Percentiles rank a stretch among this genome's conserved stretches.
Conservation (phyloP, 2,329 filamentous ascomycete species). For the Phyllosticta citribraziliensis region DNA sequence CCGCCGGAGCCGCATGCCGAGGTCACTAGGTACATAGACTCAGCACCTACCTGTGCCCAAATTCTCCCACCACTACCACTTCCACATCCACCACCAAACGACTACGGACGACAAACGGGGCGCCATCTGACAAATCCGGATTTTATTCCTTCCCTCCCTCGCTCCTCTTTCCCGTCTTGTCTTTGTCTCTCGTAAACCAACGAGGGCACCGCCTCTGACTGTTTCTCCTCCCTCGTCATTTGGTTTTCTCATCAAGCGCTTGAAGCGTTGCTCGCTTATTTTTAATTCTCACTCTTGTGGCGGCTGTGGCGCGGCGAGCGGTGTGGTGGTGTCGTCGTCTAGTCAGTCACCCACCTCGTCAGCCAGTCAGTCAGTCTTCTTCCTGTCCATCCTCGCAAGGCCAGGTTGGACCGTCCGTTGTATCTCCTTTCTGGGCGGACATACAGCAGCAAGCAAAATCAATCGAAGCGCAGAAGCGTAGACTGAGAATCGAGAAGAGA, state of each 20-base stretch:
- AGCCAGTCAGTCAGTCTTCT: not conserved
- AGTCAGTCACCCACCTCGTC: not conserved
- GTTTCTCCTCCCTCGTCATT: not conserved
- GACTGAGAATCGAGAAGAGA: not conserved
- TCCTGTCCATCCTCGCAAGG: not conserved
- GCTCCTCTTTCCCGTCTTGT: not conserved
- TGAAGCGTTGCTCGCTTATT: not conserved
- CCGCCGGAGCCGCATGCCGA: not conserved
- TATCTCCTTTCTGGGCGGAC: not conserved
- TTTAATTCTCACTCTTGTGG: not conserved
- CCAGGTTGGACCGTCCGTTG: not conserved
- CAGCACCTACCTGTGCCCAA: not conserved
- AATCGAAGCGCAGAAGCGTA: not conserved
- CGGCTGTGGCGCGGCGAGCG: not conserved
- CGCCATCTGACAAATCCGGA: not conserved
- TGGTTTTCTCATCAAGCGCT: not conserved
- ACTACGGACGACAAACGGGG: not conserved
- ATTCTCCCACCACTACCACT: not conserved
- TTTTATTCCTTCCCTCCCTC: not conserved
- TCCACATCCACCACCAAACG: not conserved
- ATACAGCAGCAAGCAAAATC: not conserved
- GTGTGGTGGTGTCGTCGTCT: not conserved
- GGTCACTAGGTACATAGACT: slow-evolving; percentile 3
- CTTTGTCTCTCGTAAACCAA: not conserved
- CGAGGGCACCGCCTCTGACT: not conserved